Evolutionary conservation across 345 rosid genomes (phyloP), one percentile per base, ranked within the genome.

Genomic region (Eucalyptus guilfoylei): DNA sequence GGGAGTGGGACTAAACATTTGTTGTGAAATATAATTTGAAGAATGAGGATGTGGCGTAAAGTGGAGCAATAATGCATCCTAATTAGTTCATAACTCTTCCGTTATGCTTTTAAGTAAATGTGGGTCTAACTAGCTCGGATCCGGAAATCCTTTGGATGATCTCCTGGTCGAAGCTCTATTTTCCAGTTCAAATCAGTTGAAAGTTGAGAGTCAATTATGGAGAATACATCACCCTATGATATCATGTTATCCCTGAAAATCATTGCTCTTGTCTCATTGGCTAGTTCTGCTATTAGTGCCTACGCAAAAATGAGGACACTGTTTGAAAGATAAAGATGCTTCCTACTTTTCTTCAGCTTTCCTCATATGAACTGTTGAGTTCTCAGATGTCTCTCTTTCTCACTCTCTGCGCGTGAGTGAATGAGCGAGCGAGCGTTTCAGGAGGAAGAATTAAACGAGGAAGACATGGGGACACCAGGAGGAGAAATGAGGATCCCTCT

Each of bases 21-120:
- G 37, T 69, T 34, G 42, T 34, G 80, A 69, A 34, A 1, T 32
- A 69, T 16, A 67, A 67, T 32, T 67, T 67, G 4, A 2, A 69
- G 5, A 32, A 32, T 1, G 3, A 23, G 6, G 23, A 69, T 69
- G 24, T 69, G 80, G 44, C 17, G 12, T 69, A 37, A 34, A 69
- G 4, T 32, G 80, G 4, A 69, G 42, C 2, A 34, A 32, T 15
- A 32, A 7, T 16, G 5, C 34, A 32, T 69, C 0, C 2, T 34
- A 3, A 19, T 69, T 9, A 34, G 24, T 11, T 9, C 24, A 16
- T 69, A 34, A 34, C 4, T 69, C 80, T 32, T 69, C 37, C 2
- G 1, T 69, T 69, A 1, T 69, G 7, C 24, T 69, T 69, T 69
- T 69, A 2, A 69, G 2, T 0, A 0, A 69, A 34, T 44, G 0